phyloP scores from a whole-genome alignment of 805 yeast genomes.

The Myxozyma monticola region DNA sequence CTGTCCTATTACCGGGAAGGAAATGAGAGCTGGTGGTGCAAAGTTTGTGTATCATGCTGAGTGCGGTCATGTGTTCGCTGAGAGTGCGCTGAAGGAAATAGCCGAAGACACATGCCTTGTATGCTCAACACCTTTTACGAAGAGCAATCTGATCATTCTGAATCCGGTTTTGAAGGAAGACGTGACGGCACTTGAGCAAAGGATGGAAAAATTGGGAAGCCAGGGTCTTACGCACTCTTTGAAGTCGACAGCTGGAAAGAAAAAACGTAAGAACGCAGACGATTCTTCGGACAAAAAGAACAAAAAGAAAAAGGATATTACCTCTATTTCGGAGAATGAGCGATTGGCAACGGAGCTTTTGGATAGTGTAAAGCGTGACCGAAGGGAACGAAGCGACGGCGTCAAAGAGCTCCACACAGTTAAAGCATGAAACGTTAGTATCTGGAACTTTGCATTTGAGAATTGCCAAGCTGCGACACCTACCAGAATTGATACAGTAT shows the following conservation, averaged over 20 bases:
- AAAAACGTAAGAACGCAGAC: constrained; percentile 14
- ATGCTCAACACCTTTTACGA: constrained; percentile 40
- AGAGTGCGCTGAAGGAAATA: constrained; percentile 29
- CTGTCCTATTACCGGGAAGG: constrained; percentile 45
- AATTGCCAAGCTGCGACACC: too few relatives aligned
- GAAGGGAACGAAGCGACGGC: too few relatives aligned
- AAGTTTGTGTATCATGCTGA: constrained; percentile 49
- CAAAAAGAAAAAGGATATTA: constrained; percentile 6
- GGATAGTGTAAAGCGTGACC: too few relatives aligned
- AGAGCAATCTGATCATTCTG: constrained; percentile 43
- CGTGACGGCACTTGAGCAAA: constrained; percentile 6
- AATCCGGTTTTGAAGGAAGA: constrained; percentile 33
- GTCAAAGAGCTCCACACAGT: too few relatives aligned
- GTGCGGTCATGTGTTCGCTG: constrained; percentile 39
- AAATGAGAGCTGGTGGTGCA: constrained; percentile 41
- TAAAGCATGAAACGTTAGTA: too few relatives aligned
- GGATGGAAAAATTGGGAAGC: constrained; percentile 17
- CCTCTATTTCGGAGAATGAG: constrained; percentile 1
- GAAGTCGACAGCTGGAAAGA: constrained; percentile 11
- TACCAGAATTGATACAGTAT: too few relatives aligned
- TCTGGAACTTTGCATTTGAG: too few relatives aligned
- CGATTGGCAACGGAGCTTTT: too few relatives aligned
- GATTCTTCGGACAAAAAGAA: background rate
- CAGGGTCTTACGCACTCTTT: constrained; percentile 25
- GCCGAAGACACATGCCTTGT: constrained; percentile 32